These are phyloP conservation scores for Prunus persica DNA, from an alignment of 306 rosid species.

Conservation along the genomic window Prunus_persica_NCBIv2 NC_034011.1:25046001-25046500, in stretches of 20 bases:
- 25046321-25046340: slow-evolving; percentile 78
- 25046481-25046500: neutral
- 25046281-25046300: slow-evolving; percentile 54
- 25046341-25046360: slow-evolving; percentile 69
- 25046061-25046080: slow-evolving; percentile 69
- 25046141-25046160: neutral
- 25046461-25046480: neutral
- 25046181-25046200: neutral
- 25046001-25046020: slow-evolving; percentile 77
- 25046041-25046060: slow-evolving; percentile 74
- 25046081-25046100: slow-evolving; percentile 58
- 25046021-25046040: slow-evolving; percentile 78
- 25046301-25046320: slow-evolving; percentile 67
- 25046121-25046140: slow-evolving; percentile 33
- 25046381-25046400: slow-evolving; percentile 27
- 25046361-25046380: slow-evolving; percentile 28
- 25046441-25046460: slow-evolving; percentile 72
- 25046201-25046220: slow-evolving; percentile 10
- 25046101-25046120: slow-evolving; percentile 72
- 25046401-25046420: slow-evolving; percentile 72
- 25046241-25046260: slow-evolving; percentile 44
- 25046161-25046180: neutral
- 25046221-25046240: slow-evolving; percentile 55
- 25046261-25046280: slow-evolving; percentile 29
- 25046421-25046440: slow-evolving; percentile 43